Conservation (phyloP, 768 basidiomycete genomes). For the Podaxis sp. region DNA sequence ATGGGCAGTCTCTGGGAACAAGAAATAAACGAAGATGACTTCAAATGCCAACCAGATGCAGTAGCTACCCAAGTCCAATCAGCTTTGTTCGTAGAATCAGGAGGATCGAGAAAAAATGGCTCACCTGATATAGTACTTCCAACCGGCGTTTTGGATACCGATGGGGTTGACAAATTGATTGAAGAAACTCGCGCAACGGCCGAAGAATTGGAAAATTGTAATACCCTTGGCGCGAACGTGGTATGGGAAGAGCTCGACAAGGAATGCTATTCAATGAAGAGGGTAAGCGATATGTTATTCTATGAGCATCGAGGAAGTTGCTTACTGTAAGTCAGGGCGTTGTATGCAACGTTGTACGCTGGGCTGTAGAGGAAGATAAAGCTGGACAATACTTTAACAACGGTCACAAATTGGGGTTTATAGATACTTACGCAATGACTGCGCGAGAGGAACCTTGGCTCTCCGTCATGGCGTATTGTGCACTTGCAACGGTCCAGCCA, state of each 20-base stretch:
- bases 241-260: constrained; percentile 71
- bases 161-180: constrained; percentile 70
- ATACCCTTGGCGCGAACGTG: constrained; percentile 63
- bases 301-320: background rate
- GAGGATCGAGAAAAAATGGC: background rate
- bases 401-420: background rate
- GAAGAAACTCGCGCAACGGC: constrained; percentile 56
- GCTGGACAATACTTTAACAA: constrained; percentile 24
- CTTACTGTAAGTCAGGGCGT: constrained; percentile 56
- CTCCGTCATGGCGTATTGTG: constrained; percentile 40
- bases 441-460: constrained; percentile 46
- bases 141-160: constrained; percentile 54
- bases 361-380: constrained; percentile 61
- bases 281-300: background rate
- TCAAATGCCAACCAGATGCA: constrained; percentile 53
- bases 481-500: constrained; percentile 56
- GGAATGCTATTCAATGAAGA: constrained; percentile 41
- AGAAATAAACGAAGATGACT: constrained; percentile 55
- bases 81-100: background rate
- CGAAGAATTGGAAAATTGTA: constrained; percentile 59
- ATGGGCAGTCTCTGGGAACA: constrained; percentile 60
- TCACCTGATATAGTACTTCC: constrained; percentile 59
- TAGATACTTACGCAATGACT: constrained; percentile 41
- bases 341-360: constrained; percentile 55
- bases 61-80: constrained; percentile 29